Base-by-base conservation (phyloP, 805 yeast genomes). In the Yamadazyma ubonensis region DNA sequence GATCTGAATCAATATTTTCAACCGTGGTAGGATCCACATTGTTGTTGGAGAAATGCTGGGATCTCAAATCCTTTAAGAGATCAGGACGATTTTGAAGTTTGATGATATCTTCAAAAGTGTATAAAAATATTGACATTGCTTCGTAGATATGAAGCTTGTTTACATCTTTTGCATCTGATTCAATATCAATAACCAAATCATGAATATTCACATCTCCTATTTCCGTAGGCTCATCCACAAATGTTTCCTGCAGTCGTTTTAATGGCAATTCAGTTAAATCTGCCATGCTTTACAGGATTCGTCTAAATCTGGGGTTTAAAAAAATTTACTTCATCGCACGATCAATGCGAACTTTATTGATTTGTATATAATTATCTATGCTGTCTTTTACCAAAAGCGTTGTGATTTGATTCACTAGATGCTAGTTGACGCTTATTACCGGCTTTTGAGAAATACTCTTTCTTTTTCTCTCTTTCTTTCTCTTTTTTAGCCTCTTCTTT, bases 401-500 rank as follows among this genome's bases (percentile, higher is more conserved):
- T 57, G 16, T 58, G 50, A 40, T 58, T 58, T 17, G 53, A 53
- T 29, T 52, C 61, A 39, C 61, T 53, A 6, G 65, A 52, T 17
- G 66, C 69, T 33, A 66, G 51, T 25, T 70, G 62, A 63, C 86
- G 73, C 70, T 79, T 83, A 61, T 76, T 80, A 31, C 87, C 84
- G 50, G 80, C 79, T 49, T 72, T 78, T 25, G 83, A 75, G 54
- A 93, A 91, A 56, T 70, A 89, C 44, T 88, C 96, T 69, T 86
- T 87, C 75, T 89, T 91, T 57, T 86, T 79, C 59, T 86, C 89
- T 55, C 75, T 80, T 45, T 86, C 91, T 60, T 84, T 85, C 46
- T 87, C 93, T 29, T 67, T 69, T 54, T 81, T 81, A 26, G 71
- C 63, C 52, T 80, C 91, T 43, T 83, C 90, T 42, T 73, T 64